Conservation (phyloP, 2,329 filamentous ascomycete species). For the Hypoxylon sp. region DNA sequence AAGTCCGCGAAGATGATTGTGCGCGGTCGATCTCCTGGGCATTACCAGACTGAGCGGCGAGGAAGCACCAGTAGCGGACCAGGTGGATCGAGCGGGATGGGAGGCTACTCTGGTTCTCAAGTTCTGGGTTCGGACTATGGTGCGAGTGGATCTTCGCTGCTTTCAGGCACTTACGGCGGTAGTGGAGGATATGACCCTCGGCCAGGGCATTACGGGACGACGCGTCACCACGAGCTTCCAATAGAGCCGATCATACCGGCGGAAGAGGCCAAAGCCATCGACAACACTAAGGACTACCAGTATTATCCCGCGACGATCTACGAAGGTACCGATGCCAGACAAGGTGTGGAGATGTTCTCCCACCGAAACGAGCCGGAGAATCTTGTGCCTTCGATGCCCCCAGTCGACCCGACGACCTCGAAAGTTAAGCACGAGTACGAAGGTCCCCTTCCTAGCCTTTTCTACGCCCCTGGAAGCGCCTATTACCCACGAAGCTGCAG, state of each 20-base stretch:
- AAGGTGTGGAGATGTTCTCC: constrained; percentile 66
- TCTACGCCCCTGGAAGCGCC: constrained; percentile 62
- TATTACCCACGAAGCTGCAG: constrained; percentile 62
- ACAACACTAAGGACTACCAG: constrained; percentile 66
- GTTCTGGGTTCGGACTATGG: constrained; percentile 60
- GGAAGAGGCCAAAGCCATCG: constrained; percentile 67
- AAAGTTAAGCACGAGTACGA: constrained; percentile 69
- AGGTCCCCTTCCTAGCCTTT: constrained; percentile 62
- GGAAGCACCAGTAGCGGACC: constrained; percentile 78
- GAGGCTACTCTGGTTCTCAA: constrained; percentile 61
- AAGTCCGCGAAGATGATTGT: constrained; percentile 88
- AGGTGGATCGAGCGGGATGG: constrained; percentile 74
- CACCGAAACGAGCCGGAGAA: constrained; percentile 55
- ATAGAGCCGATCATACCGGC: constrained; percentile 66
- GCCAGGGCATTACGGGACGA: constrained; percentile 59
- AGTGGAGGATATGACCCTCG: constrained; percentile 59
- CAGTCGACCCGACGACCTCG: constrained; percentile 52
- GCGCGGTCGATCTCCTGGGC: constrained; percentile 85
- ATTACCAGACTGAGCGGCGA: constrained; percentile 80
- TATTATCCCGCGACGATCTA: constrained; percentile 69
- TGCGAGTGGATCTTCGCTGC: constrained; percentile 57
- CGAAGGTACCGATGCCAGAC: constrained; percentile 62
- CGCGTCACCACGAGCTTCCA: constrained; percentile 65
- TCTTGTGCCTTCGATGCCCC: constrained; percentile 52
- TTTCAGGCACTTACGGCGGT: constrained; percentile 57